phyloP scores from a whole-genome alignment of 768 basidiomycete genomes.

The Rhodocollybia butyracea region DNA sequence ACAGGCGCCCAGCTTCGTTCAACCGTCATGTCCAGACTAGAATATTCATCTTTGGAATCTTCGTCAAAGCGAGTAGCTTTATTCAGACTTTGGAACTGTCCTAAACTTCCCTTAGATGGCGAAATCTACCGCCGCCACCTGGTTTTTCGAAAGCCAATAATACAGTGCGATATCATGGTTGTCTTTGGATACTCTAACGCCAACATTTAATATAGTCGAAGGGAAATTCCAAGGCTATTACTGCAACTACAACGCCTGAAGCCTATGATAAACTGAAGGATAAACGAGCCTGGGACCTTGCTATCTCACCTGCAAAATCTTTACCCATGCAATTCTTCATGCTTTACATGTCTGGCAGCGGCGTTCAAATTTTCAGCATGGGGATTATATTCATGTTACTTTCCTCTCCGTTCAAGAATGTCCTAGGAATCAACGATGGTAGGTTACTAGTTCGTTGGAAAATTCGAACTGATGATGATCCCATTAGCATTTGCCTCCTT shows the following conservation, averaged over 20 bases:
- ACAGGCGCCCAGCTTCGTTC: not conserved
- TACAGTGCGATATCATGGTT: constrained; percentile 21
- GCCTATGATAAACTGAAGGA: constrained; percentile 69
- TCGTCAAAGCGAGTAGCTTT: constrained; percentile 30
- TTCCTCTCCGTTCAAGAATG: constrained; percentile 79
- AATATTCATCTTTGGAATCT: constrained; percentile 39
- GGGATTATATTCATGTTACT: constrained; percentile 95
- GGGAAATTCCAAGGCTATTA: constrained; percentile 27
- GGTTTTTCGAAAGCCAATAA: constrained; percentile 55
- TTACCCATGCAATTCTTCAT: constrained; percentile 98
- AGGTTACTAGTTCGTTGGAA: constrained; percentile 21
- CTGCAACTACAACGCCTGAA: constrained; percentile 27
- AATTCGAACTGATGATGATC: not conserved
- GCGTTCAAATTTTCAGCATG: constrained; percentile 95
- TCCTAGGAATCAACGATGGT: constrained; percentile 79
- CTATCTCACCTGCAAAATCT: constrained; percentile 80
- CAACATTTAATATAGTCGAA: constrained; percentile 33
- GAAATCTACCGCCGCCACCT: constrained; percentile 60
- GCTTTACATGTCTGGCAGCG: constrained; percentile 97
- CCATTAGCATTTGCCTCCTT: constrained; percentile 66
- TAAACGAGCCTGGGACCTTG: constrained; percentile 83
- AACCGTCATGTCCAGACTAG: constrained; percentile 17
- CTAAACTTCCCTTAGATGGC: constrained; percentile 47
- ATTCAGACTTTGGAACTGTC: not conserved
- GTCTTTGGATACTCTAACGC: constrained; percentile 11